phyloP scores from a whole-genome alignment of 2,329 filamentous ascomycete species.

The Clathrospora elynae region DNA sequence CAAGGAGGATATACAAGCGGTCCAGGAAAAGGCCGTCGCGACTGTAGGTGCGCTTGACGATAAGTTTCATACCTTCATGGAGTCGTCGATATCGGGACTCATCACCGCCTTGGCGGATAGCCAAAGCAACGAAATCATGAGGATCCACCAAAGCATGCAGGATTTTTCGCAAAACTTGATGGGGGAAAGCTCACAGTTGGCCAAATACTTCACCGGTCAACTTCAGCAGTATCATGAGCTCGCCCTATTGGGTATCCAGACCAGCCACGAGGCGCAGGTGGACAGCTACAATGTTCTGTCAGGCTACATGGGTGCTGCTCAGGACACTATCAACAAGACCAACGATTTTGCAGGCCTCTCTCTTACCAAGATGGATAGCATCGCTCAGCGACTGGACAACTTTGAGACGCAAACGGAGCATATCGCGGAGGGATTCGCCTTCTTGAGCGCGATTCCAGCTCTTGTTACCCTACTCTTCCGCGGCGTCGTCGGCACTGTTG shows the following conservation, averaged over 20 bases:
- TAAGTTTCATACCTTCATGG: constrained; percentile 30
- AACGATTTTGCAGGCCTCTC: constrained; percentile 18
- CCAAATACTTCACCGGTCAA: constrained; percentile 18
- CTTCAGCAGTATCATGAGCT: constrained; percentile 25
- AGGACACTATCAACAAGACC: constrained; percentile 18
- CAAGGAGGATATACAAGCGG: constrained; percentile 21
- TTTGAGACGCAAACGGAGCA: constrained; percentile 29
- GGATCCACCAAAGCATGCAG: constrained; percentile 26
- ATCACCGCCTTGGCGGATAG: constrained; percentile 24
- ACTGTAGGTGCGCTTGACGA: constrained; percentile 22
- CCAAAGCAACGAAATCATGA: constrained; percentile 21
- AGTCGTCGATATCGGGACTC: constrained; percentile 24
- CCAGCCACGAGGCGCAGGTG: constrained; percentile 27
- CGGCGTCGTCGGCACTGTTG: constrained; percentile 10
- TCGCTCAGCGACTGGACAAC: constrained; percentile 23
- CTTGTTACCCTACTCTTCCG: constrained; percentile 15
- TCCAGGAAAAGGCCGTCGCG: constrained; percentile 28
- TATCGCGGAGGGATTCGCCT: constrained; percentile 29
- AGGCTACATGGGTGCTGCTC: constrained; percentile 17
- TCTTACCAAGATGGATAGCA: constrained; percentile 21
- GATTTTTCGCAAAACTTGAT: constrained; percentile 27
- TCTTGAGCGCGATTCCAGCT: constrained; percentile 25
- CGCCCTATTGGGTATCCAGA: constrained; percentile 15
- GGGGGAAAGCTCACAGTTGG: constrained; percentile 22
- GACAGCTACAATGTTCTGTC: constrained; percentile 22